Conservation (phyloP, 2,329 filamentous ascomycete species). For the Cryphonectria radicalis region DNA sequence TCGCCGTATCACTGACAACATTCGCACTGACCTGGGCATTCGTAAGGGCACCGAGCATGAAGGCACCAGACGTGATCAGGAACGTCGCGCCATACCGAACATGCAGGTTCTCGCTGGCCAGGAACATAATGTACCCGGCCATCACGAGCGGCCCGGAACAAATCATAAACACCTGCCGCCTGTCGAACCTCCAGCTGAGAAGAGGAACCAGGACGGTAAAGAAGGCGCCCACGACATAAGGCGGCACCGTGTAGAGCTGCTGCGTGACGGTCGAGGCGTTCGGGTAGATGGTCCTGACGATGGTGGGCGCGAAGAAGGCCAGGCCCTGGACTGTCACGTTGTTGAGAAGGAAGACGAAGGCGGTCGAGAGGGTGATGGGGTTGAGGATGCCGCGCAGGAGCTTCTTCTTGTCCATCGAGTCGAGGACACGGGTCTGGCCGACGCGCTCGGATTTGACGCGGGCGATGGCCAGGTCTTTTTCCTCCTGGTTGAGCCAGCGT, state of each 20-base stretch:
- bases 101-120: constrained; percentile 55
- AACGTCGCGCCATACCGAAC: constrained; percentile 74
- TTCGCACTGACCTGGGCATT: constrained; percentile 73
- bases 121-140: constrained; percentile 72
- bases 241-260: constrained; percentile 72
- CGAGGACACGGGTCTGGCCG: constrained; percentile 64
- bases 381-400: constrained; percentile 64
- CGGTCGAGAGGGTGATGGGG: constrained; percentile 61
- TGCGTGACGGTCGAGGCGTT: constrained; percentile 60
- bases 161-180: constrained; percentile 64
- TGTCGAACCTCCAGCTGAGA: constrained; percentile 64
- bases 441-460: constrained; percentile 72
- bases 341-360: constrained; percentile 65
- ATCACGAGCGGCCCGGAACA: constrained; percentile 66
- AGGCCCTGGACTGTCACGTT: constrained; percentile 74
- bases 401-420: constrained; percentile 64
- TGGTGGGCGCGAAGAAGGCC: constrained; percentile 71
- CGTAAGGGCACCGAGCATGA: constrained; percentile 65
- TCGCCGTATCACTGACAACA: constrained; percentile 71
- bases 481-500: constrained; percentile 65
- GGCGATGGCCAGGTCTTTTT: constrained; percentile 68
- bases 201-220: constrained; percentile 67
- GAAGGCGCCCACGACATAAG: constrained; percentile 70
- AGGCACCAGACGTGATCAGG: constrained; percentile 67
- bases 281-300: constrained; percentile 70